Conservation (phyloP, 2,329 filamentous ascomycete species). For the Massarina eburnea region DNA sequence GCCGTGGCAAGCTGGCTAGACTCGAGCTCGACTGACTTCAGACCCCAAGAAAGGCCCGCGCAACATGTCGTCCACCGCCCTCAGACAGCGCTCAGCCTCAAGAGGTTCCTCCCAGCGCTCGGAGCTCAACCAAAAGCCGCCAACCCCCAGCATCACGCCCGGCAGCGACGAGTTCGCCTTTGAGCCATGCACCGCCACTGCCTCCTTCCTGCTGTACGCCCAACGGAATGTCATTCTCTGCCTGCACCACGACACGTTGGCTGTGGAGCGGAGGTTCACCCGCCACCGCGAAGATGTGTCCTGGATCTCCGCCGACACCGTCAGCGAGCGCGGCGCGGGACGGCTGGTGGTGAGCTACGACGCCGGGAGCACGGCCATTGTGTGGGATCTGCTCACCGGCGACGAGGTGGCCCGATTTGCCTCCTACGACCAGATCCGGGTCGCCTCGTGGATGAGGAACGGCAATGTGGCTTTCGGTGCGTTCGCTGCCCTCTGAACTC, state of each 20-base stretch:
- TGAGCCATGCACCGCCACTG: constrained; percentile 87
- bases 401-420: constrained; percentile 89
- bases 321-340: constrained; percentile 82
- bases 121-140: constrained; percentile 42
- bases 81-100: constrained; percentile 47
- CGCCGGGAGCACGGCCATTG: constrained; percentile 84
- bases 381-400: constrained; percentile 94
- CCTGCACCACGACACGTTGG: constrained; percentile 88
- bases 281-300: constrained; percentile 81
- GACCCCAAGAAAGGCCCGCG: constrained; percentile 26
- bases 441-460: constrained; percentile 94
- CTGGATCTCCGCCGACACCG: constrained; percentile 85
- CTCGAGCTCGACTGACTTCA: constrained; percentile 32
- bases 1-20: constrained; percentile 22
- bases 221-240: constrained; percentile 81
- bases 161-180: constrained; percentile 60
- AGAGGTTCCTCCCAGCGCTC: constrained; percentile 35
- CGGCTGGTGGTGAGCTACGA: constrained; percentile 92
- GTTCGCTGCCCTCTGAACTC: constrained; percentile 31
- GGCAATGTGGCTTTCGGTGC: constrained; percentile 95
- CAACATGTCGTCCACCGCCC: constrained; percentile 49
- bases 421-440: constrained; percentile 82
- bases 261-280: constrained; percentile 83
- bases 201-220: constrained; percentile 85
- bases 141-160: constrained; percentile 48